Evolutionary conservation across 2,329 filamentous ascomycete species (phyloP), one percentile per base, ranked within the genome.

Genomic region (Diatrype stigma): DNA sequence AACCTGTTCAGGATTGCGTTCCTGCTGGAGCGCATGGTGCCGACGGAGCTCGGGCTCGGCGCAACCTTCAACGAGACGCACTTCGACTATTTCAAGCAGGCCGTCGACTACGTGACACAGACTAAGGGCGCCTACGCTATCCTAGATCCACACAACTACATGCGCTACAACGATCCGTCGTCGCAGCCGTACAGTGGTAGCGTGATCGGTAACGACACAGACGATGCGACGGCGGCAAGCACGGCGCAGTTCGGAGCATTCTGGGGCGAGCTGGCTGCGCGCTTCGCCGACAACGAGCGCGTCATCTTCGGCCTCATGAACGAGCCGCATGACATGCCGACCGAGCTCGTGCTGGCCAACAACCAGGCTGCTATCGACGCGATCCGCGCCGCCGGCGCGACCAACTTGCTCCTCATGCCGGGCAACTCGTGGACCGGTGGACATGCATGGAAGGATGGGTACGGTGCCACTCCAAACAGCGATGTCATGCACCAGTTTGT

Each of bases 131-230:
- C 70, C 0, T 71, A 79, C 54, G 70, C 68, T 10, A 75, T 79
- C 52, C 62, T 80, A 2, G 76, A 79, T 58, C 75, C 75, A 2
- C 76, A 79, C 64, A 79, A 77, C 60, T 77, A 79, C 59, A 79
- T 79, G 76, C 69, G 76, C 3, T 80, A 79, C 62, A 78, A 78
- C 55, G 68, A 79, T 56, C 76, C 76, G 1, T 73, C 69, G 17
- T 66, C 68, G 28, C 76, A 79, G 58, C 76, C 77, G 3, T 70
- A 63, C 49, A 72, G 69, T 6, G 76, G 76, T 38, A 74, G 71
- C 56, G 68, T 79, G 11, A 79, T 80, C 54, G 76, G 76, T 22
- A 71, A 78, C 60, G 62, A 66, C 0, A 64, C 67, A 1, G 73
- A 80, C 63, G 49, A 67, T n/a, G n/a, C n/a, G 0, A 69, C 63